A percentile compares a stretch with the other conserved stretches of the same genome.
phyloP scores from a whole-genome alignment of 2,329 filamentous ascomycete genomes.

The Stachybotrys echinatus region DNA sequence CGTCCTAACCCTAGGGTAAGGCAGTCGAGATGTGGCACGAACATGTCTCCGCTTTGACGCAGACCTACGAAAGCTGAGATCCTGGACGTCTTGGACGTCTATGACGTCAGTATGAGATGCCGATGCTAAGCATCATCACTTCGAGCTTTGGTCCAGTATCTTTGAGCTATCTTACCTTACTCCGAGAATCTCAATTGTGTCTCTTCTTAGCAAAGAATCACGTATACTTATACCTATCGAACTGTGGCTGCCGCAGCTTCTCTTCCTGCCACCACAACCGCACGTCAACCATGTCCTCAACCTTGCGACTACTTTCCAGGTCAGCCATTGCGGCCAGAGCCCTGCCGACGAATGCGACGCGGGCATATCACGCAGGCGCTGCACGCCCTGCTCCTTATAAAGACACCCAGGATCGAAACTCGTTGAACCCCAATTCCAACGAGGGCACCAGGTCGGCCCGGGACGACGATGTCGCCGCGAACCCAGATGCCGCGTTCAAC shows the following conservation, averaged over 20 bases:
- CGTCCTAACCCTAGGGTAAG: too few relatives aligned
- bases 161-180: too few relatives aligned
- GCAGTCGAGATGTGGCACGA: too few relatives aligned
- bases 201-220: too few relatives aligned
- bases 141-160: not conserved
- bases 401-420: conserved; percentile 51
- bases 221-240: too few relatives aligned
- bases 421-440: conserved; percentile 57
- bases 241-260: too few relatives aligned
- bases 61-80: too few relatives aligned
- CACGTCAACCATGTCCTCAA: conserved; percentile 10
- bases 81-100: not conserved
- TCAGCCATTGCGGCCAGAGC: conserved; percentile 7
- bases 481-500: conserved; percentile 62
- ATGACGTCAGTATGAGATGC: not conserved
- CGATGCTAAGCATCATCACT: not conserved
- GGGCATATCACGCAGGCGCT: conserved; percentile 26
- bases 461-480: conserved; percentile 52
- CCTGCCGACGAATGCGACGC: conserved; percentile 5
- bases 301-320: conserved; percentile 13
- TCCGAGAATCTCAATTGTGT: not conserved
- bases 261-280: not conserved
- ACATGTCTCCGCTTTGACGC: not conserved
- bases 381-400: conserved; percentile 35
- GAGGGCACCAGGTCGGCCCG: conserved; percentile 66